Conservation (phyloP, 2,329 filamentous ascomycete species). For the Fonsecaea erecta region DNA sequence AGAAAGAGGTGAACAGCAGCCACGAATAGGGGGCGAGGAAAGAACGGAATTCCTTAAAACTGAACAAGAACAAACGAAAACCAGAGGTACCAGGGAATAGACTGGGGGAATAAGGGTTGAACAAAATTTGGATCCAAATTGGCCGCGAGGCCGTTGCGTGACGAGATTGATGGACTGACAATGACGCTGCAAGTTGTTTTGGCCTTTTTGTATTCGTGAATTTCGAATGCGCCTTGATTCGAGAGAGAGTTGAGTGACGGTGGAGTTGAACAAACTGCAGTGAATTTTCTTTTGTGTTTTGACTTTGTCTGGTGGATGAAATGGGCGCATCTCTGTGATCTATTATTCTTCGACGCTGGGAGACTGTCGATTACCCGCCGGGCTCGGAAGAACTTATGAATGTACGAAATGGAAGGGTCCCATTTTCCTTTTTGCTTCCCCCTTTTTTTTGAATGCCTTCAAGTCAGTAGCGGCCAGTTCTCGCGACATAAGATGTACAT, state of each 20-base stretch:
- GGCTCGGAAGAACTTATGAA: slow-evolving; percentile 28
- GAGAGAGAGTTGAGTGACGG: neutral
- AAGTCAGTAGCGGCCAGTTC: neutral
- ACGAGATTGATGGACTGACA: slow-evolving; percentile 20
- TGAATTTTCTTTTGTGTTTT: slow-evolving; percentile 18
- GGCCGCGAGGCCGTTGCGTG: slow-evolving; percentile 22
- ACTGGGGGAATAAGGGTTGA: slow-evolving; percentile 17
- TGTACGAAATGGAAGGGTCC: slow-evolving; percentile 31
- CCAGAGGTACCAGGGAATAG: slow-evolving; percentile 19
- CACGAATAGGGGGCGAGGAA: neutral
- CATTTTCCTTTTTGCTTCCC: no score
- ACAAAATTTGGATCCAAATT: slow-evolving; percentile 21
- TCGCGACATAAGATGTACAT: neutral
- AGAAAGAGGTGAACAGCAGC: slow-evolving; percentile 60
- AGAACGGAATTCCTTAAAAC: neutral
- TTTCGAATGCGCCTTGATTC: slow-evolving; percentile 5
- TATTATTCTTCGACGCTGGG: slow-evolving; percentile 11
- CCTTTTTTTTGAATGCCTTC: neutral
- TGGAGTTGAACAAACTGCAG: neutral
- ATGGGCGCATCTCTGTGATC: slow-evolving; percentile 22
- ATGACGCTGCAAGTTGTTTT: slow-evolving; percentile 9
- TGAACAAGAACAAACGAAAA: neutral
- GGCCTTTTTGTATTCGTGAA: slow-evolving; percentile 13
- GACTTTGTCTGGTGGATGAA: slow-evolving; percentile 13
- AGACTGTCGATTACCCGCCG: slow-evolving; percentile 13